These are phyloP conservation scores for Arachis monticola DNA, from an alignment of 331 rosid species.

Conservation along the genomic window DNA sequence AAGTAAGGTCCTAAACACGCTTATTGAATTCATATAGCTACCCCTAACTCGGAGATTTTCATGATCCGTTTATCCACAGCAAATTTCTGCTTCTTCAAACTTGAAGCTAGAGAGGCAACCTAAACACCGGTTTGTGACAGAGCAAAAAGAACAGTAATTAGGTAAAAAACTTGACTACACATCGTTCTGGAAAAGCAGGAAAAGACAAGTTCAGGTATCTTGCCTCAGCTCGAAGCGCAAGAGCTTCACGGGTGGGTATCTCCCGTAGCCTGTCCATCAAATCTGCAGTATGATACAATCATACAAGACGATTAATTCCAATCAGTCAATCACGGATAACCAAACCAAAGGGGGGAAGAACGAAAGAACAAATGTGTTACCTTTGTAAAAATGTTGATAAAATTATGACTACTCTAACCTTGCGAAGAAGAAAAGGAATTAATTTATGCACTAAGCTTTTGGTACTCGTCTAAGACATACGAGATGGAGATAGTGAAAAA, in stretches of 20 bases:
- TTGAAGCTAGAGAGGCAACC: conserved; percentile 76
- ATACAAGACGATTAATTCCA: conserved; percentile 7
- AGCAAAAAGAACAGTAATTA: conserved; percentile 24
- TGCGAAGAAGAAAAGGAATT: background rate
- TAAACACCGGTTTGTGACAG: conserved; percentile 35
- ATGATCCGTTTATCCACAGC: conserved; percentile 58
- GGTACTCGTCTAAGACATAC: too few relatives aligned
- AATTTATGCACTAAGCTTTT: too few relatives aligned
- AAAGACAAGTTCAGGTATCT: conserved; percentile 35
- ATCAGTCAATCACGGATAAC: conserved; percentile 3
- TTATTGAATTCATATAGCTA: conserved; percentile 52
- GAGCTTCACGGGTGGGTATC: conserved; percentile 67
- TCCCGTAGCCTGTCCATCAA: conserved; percentile 75
- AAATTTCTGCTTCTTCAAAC: conserved; percentile 60
- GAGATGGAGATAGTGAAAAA: too few relatives aligned
- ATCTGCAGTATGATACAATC: conserved; percentile 50
- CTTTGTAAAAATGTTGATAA: background rate
- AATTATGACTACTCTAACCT: background rate
- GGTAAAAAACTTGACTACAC: conserved; percentile 4
- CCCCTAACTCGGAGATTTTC: conserved; percentile 77
- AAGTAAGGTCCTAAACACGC: conserved; percentile 24
- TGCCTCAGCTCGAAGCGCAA: conserved; percentile 86
- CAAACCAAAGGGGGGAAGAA: conserved; percentile 15
- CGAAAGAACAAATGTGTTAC: background rate
- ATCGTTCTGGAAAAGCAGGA: conserved; percentile 14